Base-by-base conservation (phyloP, 805 yeast genomes). In the Ogataea minuta region DNA sequence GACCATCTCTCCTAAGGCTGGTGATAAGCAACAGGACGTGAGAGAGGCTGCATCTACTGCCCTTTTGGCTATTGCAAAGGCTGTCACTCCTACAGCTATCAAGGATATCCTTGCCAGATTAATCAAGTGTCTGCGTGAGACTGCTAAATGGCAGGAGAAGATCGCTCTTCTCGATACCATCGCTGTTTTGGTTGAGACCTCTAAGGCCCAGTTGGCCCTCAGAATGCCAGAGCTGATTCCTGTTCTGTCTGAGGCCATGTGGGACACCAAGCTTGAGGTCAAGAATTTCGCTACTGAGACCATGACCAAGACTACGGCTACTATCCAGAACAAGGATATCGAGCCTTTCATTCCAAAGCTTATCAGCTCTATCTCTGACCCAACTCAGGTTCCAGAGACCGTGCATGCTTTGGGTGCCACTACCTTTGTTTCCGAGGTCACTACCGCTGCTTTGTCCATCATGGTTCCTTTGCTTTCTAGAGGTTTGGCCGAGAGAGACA, bases 201-300 rank as follows among this genome's bases (percentile, higher is more conserved):
- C 99, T 59, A 91, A 90, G 72, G 84, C 72, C 60, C 99, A 90
- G 79, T 76, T 93, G 57, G 96, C 99, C 59, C 79, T 93, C 63
- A 89, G 99, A 81, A 93, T 93, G 98, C 96, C 98, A 63, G 98
- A 93, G 79, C 81, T 93, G 69, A 91, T 93, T 63, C 99, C 99
- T 71, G 93, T 84, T 56, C 76, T 93, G 62, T 93, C 99, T 59
- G 99, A 93, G 78, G 88, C 97, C 62, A 93, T 93, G 98, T 93
- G 99, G 99, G 99, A 93, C 74, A 93, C 99, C 73, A 93, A 93
- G 83, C 77, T 79, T 72, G 98, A 93, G 66, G 99, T 93, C 67
- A 93, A 93, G 84, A 79, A 76, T 57, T 95, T 95, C 67, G 98
- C 99, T 53, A 85, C 93, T 59, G 82, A 81, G 62, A 88, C 98